Evolutionary conservation across 2,329 filamentous ascomycete genomes (phyloP), one percentile per base, ranked within the genome.

Genomic region (Lachnellula occidentalis): DNA sequence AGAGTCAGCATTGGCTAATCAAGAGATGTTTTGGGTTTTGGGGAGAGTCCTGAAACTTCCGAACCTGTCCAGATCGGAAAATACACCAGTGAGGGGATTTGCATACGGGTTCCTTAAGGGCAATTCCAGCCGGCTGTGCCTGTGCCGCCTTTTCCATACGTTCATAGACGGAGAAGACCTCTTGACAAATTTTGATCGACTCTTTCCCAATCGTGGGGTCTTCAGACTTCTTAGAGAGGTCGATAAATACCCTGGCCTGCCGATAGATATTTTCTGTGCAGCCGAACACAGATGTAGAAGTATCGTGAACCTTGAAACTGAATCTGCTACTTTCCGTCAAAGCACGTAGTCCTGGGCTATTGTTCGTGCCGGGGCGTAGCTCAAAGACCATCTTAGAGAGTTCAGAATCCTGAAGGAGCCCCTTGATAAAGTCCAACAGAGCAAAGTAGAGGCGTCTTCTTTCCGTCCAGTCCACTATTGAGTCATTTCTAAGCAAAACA

Each of bases 401-500:
- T n/a, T 15, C 47, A 14, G 57, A 54, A 19, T 55, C 45, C 15
- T 48, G 37, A 36, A 50, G 50, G 17, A 58, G 41, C 2, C 24
- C 37, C n/a, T 49, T 48, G 9, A 59, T 17, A 36, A 62, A 61
- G 3, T 27, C 49, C 22, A 57, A 50, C 14, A 58, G 48, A 41
- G 56, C 56, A 6, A 42, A 34, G 21, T 59, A 61, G 27, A 63
- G 48, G 1, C 58, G 50, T 2, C 47, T 46, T 11, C 58, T 49
- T 24, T 57, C 41, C 3, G 53, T 58, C 17, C 61, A 55, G 31
- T 61, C 58, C 9, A 51, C 50, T n/a, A 63, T 59, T 7, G 61
- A 61, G 19, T 63, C 59, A 49, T 63, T 61, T 8, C 56, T 55
- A 24, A 63, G 46, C 39, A 59, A 34, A 34, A 59, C 51, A 4